Base-by-base conservation (phyloP, 306 rosid species). In the Quercus alba region DNA sequence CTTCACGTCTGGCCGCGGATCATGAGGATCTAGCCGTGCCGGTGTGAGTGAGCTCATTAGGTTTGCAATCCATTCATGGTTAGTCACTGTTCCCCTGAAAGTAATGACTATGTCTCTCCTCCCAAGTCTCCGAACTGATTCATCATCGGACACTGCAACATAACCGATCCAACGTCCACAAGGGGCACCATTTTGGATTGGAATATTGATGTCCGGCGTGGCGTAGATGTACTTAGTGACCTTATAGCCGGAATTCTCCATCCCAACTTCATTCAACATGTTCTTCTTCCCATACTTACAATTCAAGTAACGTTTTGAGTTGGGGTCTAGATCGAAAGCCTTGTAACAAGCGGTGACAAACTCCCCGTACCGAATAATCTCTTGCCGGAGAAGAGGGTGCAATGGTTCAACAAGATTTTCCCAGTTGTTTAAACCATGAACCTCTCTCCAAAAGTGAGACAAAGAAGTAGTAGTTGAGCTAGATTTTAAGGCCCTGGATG, bases 201-300 rank as follows among this genome's bases (percentile, higher is more conserved):
- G 88, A 73, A 87, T 82, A 77, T 79, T 86, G 85, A 89, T 84
- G 19, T 87, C 89, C 1, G 99, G 97, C 0, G 97, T 90, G 13
- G 99, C 97, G 44, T 94, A 94, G 85, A 95, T 93, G 86, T 95
- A 95, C 80, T 91, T 93, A 12, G 95, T 89, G 8, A 95, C 91
- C 23, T 95, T 78, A 38, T 95, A 95, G 2, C 96, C 96, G 17
- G 79, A 90, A 35, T 72, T 81, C 30, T 30, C 84, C 93, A 91
- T 83, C 1, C 99, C 99, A 1, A 93, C 86, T 46, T 90, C 89
- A 19, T 52, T 75, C 2, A 95, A 71, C 94, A 95, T 87, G 31
- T 31, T 89, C 17, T 68, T 88, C 85, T 90, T 95, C 14, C 96
- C 96, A 38, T 87, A 93, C 78, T 93, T 95, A 78, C 94, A 93